Percentiles rank a stretch among this genome's conserved stretches.
Evolutionary conservation across 768 basidiomycete species (phyloP).

Genomic region (Rhizopogon vulgaris): DNA sequence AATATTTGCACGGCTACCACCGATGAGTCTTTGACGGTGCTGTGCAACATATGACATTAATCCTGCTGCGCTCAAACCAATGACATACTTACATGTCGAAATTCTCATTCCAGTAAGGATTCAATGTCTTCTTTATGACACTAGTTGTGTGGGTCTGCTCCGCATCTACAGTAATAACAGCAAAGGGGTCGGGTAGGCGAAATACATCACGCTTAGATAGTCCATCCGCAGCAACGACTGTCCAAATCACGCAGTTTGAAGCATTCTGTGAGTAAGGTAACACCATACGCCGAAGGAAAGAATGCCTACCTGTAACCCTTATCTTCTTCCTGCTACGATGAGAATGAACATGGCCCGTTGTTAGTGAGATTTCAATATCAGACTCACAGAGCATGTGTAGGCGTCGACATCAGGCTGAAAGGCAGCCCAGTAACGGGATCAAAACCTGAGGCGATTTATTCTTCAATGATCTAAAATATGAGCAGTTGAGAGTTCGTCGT

Average conservation of each 20-base stretch:
- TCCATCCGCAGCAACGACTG: conserved; percentile 94
- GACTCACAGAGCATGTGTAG: conserved; percentile 22
- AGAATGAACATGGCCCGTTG: conserved; percentile 8
- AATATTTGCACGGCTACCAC: conserved; percentile 98
- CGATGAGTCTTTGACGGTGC: conserved; percentile 95
- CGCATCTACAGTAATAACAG: conserved; percentile 96
- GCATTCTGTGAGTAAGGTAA: background rate
- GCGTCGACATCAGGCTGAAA: conserved; percentile 19
- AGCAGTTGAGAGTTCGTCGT: background rate
- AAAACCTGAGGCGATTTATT: background rate
- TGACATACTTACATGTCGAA: conserved; percentile 79
- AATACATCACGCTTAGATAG: conserved; percentile 94
- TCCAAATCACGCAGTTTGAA: conserved; percentile 2
- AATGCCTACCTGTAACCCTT: conserved; percentile 60
- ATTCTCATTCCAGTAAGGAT: conserved; percentile 97
- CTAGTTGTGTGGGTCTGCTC: conserved; percentile 97
- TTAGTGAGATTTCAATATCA: background rate
- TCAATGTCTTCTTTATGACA: conserved; percentile 93
- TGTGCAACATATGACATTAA: conserved; percentile 24
- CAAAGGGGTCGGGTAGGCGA: conserved; percentile 95
- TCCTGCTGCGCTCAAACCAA: background rate
- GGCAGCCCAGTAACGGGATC: background rate
- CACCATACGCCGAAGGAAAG: background rate
- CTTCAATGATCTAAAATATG: background rate
- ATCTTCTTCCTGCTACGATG: conserved; percentile 58